A percentile compares a stretch with the other conserved stretches of the same genome.
phyloP scores from a whole-genome alignment of 176 grass and related monocot genomes.

The Thalia dealbata region DNA sequence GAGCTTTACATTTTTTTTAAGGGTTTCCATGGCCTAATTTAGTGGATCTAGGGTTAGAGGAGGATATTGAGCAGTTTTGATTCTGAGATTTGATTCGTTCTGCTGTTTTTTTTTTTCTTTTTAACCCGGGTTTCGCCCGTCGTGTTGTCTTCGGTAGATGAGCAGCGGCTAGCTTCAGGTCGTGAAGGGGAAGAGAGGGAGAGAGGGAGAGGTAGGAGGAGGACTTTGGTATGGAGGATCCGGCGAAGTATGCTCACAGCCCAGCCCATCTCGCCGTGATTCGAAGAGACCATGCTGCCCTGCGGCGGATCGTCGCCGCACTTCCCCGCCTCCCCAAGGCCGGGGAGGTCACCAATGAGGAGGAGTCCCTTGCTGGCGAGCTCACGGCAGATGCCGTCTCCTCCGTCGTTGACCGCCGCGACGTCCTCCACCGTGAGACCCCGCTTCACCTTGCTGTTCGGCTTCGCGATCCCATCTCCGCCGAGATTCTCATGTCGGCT shows the following conservation, averaged over 20 bases:
- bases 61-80: background rate
- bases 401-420: conserved; percentile 63
- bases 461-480: conserved; percentile 59
- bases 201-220: background rate
- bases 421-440: conserved; percentile 72
- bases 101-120: background rate
- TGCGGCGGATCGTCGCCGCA: conserved; percentile 29
- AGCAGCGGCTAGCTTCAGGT: background rate
- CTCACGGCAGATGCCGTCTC: conserved; percentile 57
- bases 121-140: background rate
- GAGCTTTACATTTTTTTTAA: background rate
- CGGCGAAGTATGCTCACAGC: conserved; percentile 64
- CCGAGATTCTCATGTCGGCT: conserved; percentile 72
- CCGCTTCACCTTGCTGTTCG: conserved; percentile 89
- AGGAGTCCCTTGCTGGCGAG: conserved; percentile 59
- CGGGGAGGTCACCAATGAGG: conserved; percentile 58
- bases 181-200: background rate
- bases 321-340: conserved; percentile 61
- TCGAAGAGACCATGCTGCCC: conserved; percentile 49
- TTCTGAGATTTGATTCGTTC: background rate
- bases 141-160: background rate
- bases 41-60: background rate
- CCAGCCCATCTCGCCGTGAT: conserved; percentile 64
- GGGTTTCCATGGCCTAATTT: background rate
- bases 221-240: conserved; percentile 51